Conservation (phyloP, 768 basidiomycete species). For the Russula ochroleuca region DNA sequence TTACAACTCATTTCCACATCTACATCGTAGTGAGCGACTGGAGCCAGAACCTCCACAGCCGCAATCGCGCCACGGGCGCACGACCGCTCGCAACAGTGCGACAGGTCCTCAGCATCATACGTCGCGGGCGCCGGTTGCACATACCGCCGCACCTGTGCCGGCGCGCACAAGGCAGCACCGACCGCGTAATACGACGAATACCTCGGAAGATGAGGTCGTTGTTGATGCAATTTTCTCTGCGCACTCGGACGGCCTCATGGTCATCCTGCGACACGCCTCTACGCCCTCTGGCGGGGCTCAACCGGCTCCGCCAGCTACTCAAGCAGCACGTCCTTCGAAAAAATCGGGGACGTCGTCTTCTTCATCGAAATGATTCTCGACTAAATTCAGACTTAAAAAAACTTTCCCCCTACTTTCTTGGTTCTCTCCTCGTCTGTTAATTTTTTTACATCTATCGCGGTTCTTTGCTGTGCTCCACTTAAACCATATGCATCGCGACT, state of each 20-base stretch:
- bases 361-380: neutral
- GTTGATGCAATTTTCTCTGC: conserved; percentile 84
- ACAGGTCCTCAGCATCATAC: neutral
- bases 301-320: neutral
- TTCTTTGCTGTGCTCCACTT: neutral
- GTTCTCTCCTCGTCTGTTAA: neutral
- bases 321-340: neutral
- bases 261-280: conserved; percentile 59
- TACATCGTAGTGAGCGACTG: conserved; percentile 16
- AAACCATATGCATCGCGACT: neutral
- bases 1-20: neutral
- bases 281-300: conserved; percentile 9
- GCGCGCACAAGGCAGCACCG: neutral
- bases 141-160: neutral
- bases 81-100: neutral
- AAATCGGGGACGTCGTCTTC: neutral
- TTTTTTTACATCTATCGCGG: neutral
- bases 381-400: neutral
- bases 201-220: conserved; percentile 40
- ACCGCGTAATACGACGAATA: neutral
- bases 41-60: conserved; percentile 18
- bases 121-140: neutral
- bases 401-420: neutral
- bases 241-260: conserved; percentile 80
- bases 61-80: conserved; percentile 10